These are phyloP conservation scores for Ligustrum vulgare DNA, from an alignment of 257 asterid genomes.

Conservation along the genomic window DNA sequence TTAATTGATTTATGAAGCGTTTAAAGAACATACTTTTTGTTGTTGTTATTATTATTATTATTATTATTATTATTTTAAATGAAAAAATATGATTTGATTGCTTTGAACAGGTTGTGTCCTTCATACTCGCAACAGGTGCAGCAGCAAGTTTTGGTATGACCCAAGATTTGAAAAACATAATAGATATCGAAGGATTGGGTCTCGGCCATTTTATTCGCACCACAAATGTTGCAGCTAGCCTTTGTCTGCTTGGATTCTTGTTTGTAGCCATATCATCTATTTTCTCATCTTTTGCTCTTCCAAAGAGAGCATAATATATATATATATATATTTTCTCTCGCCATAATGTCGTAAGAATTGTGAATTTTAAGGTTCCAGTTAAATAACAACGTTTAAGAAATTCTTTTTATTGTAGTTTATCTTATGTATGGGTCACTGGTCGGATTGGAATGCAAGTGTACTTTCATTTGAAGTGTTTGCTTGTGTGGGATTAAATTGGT, in stretches of 20 bases:
- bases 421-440: too few species aligned
- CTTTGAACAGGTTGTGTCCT: constrained; percentile 36
- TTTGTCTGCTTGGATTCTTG: constrained; percentile 42
- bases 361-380: too few species aligned
- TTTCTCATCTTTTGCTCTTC: constrained; percentile 49
- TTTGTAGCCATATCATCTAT: constrained; percentile 40
- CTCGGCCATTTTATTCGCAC: constrained; percentile 18
- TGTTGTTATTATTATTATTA: too few species aligned
- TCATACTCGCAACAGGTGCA: constrained; percentile 36
- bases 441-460: too few species aligned
- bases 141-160: constrained; percentile 54
- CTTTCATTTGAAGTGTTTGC: too few species aligned
- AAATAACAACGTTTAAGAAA: too few species aligned
- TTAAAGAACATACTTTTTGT: too few species aligned
- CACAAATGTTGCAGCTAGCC: constrained; percentile 48
- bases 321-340: too few species aligned
- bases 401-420: not conserved
- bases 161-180: constrained; percentile 22
- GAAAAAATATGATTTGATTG: not conserved
- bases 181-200: not conserved
- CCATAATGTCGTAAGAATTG: too few species aligned
- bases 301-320: constrained; percentile 29
- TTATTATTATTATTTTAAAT: too few species aligned
- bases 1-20: too few species aligned
- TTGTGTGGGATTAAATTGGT: not conserved